phyloP scores from a whole-genome alignment of 768 basidiomycete species.

The Nevesoporus exiguus region DNA sequence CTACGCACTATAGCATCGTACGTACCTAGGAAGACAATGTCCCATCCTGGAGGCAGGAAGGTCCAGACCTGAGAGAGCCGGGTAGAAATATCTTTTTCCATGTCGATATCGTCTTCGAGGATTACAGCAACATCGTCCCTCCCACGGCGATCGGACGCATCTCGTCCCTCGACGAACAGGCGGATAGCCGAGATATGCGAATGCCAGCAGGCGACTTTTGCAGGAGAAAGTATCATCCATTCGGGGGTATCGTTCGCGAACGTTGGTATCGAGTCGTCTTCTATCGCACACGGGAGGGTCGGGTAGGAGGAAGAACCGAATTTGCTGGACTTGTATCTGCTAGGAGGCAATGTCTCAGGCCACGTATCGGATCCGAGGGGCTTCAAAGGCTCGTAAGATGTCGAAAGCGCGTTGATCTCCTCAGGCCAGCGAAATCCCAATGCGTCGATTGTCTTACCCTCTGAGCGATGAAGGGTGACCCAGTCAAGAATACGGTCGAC shows the following conservation, averaged over 20 bases:
- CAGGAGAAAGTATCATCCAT: slow-evolving; percentile 51
- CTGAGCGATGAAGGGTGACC: slow-evolving; percentile 29
- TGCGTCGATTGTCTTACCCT: not conserved
- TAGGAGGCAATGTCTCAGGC: slow-evolving; percentile 4
- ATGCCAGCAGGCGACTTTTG: slow-evolving; percentile 68
- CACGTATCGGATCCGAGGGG: slow-evolving; percentile 24
- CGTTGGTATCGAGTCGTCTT: slow-evolving; percentile 37
- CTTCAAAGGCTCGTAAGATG: slow-evolving; percentile 5
- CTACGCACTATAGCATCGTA: not conserved
- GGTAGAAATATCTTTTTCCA: slow-evolving; percentile 57
- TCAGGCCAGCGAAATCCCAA: slow-evolving; percentile 39
- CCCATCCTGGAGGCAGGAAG: slow-evolving; percentile 60
- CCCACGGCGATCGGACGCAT: slow-evolving; percentile 1
- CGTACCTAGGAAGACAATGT: slow-evolving; percentile 69
- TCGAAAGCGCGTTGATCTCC: slow-evolving; percentile 30
- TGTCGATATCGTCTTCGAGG: slow-evolving; percentile 79
- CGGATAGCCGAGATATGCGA: slow-evolving; percentile 59
- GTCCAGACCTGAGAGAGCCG: slow-evolving; percentile 47
- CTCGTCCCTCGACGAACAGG: slow-evolving; percentile 35
- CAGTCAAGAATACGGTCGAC: slow-evolving; percentile 42
- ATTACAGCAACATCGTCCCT: slow-evolving; percentile 45
- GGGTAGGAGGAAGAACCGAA: not conserved
- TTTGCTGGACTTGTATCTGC: not conserved
- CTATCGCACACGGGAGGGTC: slow-evolving; percentile 41
- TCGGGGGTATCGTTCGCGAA: slow-evolving; percentile 39